Evolutionary conservation across 805 yeast genomes (phyloP), one percentile per base, ranked within the genome.

Genomic region (Teunomyces panamensis): DNA sequence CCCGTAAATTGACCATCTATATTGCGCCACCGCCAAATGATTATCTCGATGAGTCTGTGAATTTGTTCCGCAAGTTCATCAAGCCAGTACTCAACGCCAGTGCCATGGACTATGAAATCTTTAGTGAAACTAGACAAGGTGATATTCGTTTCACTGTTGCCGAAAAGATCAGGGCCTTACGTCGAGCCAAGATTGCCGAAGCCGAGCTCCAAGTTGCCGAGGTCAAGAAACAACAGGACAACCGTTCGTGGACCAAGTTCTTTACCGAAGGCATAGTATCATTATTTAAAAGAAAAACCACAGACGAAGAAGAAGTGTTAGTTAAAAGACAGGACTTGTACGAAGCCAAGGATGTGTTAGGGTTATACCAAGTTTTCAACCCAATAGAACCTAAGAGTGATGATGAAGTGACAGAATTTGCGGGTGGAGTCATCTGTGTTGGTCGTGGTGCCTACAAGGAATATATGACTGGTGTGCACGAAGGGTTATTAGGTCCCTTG

Each of bases 21-120:
- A 78, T 91, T 48, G 96, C 96, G 0, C 99, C 99, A n/a, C 97
- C 98, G 7, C 98, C 99, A 16, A 87, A 88, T 58, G 97, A 92
- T 63, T 88, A 81, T 56, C 68, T 92, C 43, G 94, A 84, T 36
- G 85, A 83, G 48, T 81, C 92, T 9, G 60, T 87, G 65, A 79
- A 77, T 51, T 78, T 87, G 46, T 89, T 91, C 74, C 79, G 89
- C 54, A 80, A 84, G 45, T 90, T 80, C 60, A 77, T 89, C 54
- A 92, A 92, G 68, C 99, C 99, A 0, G 75, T 91, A 2, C 69
- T 92, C 55, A 87, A 85, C 54, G 77, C 96, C 3, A 85, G 89
- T 6, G 96, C 96, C 3, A 68, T 91, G 20, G 97, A 92, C 65
- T 90, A 78, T 59, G 94, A 89, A 48, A 65, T 94, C 9, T 75